Conservation (phyloP, 2,329 filamentous ascomycete genomes). For the Cladosporium colombiae region DNA sequence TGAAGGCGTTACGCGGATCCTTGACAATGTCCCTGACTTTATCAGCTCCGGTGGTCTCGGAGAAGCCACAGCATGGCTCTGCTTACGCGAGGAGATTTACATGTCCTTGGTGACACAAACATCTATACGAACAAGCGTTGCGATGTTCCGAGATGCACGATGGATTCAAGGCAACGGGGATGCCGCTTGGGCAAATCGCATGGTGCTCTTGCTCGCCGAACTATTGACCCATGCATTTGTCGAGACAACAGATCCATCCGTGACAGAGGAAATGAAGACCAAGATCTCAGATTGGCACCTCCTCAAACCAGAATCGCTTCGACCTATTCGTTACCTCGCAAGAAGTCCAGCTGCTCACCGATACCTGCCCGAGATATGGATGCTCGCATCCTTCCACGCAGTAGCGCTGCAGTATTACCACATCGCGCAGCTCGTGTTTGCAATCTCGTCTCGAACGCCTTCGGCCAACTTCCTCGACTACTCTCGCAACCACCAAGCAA, state of each 20-base stretch:
- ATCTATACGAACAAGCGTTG: constrained; percentile 35
- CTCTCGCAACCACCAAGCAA: constrained; percentile 13
- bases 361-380: constrained; percentile 24
- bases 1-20: constrained; percentile 41
- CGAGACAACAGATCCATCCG: constrained; percentile 11
- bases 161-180: constrained; percentile 22
- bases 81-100: constrained; percentile 45
- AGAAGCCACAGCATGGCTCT: constrained; percentile 45
- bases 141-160: constrained; percentile 24
- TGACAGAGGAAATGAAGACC: constrained; percentile 1
- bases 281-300: constrained; percentile 7
- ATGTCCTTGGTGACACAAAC: constrained; percentile 41
- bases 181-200: constrained; percentile 23
- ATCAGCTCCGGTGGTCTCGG: constrained; percentile 42
- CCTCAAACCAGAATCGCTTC: constrained; percentile 8
- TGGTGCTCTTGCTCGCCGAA: constrained; percentile 24
- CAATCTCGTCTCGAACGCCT: neutral
- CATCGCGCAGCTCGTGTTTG: constrained; percentile 25
- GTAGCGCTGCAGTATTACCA: constrained; percentile 26
- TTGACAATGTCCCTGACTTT: constrained; percentile 43
- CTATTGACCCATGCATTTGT: constrained; percentile 20
- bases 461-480: constrained; percentile 18
- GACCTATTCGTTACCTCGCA: constrained; percentile 2
- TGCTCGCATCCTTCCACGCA: constrained; percentile 23
- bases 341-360: constrained; percentile 10